A percentile compares a stretch with the other conserved stretches of the same genome.
Conservation (phyloP, 176 grass and related monocot species). For the Musa itinerans region DNA sequence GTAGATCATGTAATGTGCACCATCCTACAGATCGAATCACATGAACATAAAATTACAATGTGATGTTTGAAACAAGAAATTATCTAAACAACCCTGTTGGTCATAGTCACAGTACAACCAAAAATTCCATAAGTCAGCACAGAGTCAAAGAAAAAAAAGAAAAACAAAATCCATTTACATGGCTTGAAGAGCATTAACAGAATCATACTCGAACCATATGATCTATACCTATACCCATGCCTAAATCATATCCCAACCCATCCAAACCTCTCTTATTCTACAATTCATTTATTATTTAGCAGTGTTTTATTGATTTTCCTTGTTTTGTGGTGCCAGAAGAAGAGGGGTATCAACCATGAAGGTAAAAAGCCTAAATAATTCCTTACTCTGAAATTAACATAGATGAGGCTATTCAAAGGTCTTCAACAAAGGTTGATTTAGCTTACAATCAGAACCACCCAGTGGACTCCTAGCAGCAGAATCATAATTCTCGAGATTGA, state of each 20-base stretch:
- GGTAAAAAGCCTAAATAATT: too few relatives aligned
- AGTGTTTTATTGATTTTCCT: too few relatives aligned
- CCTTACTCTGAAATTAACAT: too few relatives aligned
- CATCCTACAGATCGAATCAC: conserved; percentile 42
- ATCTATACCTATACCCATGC: neutral
- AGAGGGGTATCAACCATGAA: too few relatives aligned
- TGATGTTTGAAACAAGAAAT: neutral
- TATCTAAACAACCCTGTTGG: neutral
- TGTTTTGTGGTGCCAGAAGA: too few relatives aligned
- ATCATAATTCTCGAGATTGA: too few relatives aligned
- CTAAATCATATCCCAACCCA: neutral
- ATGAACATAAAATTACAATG: conserved; percentile 10
- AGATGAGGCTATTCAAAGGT: too few relatives aligned
- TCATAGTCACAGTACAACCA: neutral
- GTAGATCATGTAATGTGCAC: conserved; percentile 91
- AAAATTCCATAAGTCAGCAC: neutral
- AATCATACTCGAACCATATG: neutral
- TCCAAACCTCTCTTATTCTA: neutral
- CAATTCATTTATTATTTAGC: too few relatives aligned
- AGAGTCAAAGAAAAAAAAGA: neutral
- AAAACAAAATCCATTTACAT: too few relatives aligned
- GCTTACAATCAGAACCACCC: too few relatives aligned
- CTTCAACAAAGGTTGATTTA: too few relatives aligned
- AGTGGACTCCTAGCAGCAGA: too few relatives aligned
- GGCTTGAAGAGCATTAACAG: neutral